Evolutionary conservation across 306 rosid species (phyloP), one percentile per base, ranked within the genome.

Genomic region (Cajanus cajan): DNA sequence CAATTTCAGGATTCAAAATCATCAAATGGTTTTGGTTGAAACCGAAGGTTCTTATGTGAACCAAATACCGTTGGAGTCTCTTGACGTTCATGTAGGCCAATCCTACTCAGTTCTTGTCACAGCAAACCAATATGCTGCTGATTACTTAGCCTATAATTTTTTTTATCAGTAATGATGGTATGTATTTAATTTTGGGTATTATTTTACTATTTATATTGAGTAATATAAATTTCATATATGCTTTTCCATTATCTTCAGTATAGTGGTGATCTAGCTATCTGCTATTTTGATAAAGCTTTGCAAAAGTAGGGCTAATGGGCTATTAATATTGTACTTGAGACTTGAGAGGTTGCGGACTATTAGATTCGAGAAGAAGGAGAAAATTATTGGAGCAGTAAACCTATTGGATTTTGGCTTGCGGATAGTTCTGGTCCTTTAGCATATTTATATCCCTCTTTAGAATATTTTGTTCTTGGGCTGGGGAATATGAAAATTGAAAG

Each of bases 31-130:
- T 81, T 33, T 89, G 85, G 95, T 92, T 31, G 98, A 90, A 83
- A 90, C 92, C 76, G 98, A 94, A 90, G 98, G 98, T 54, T 92
- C 97, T 24, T 89, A 89, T 81, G 88, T 89, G 24, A 80, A 82
- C 75, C 92, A 89, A 77, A 89, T 82, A 52, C 15, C 57, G 24
- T 67, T 90, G 77, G 91, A 89, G 24, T 92, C 98, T 48, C 90
- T 94, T 71, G 97, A 90, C 82, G 90, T 92, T 16, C 98, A 94
- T 78, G 92, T 94, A 19, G 98, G 97, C 33, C 93, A 94, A 74
- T 94, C 98, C 78, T 90, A 89, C 75, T 89, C 93, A 2, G 91
- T 92, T 83, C 93, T 94, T 51, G 91, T 94, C 77, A 88, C 92
- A 12, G 89, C 91, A 47, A 62, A 89, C 73, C 94, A 94, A 84